Evolutionary conservation across 768 basidiomycete species (phyloP), one percentile per base, ranked within the genome.

Genomic region (Ramaria sp.): DNA sequence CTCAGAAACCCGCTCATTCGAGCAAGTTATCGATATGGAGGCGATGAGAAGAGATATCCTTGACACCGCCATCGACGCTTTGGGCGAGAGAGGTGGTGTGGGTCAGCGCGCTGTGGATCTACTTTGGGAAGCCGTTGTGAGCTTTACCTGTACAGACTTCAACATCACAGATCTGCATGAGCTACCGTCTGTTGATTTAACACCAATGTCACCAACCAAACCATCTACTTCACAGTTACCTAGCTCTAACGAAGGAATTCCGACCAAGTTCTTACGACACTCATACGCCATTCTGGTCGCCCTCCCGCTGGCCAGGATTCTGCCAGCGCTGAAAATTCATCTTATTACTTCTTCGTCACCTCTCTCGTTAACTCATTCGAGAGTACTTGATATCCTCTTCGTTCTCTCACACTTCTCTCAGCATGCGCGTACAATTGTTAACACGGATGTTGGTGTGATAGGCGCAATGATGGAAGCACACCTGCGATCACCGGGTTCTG

Each of bases 81-180:
- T 89, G 61, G 66, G 66, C 7, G 83, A 85, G 62, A 72, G 74
- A 18, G 87, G 85, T 3, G 78, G 77, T 56, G 73, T 88, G 9
- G 85, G 83, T 6, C 76, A 75, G 3, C 73, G 72, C 10, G 87
- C 85, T 0, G 73, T 88, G 7, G 84, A 88, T 56, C 73, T 87
- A 3, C 66, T 85, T 20, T 89, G 87, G 85, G 78, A 79, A 56
- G 83, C 81, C 51, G 63, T 86, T 24, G 85, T 84, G 1, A 75
- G 71, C n/a, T 87, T 83, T 28, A 55, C 32, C 5, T 28, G 24
- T 12, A 25, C 32, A 8, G 53, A 44, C 4, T 45, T 45, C 10
- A 32, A 43, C 42, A 20, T 42, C 20, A 39, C 12, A 18, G 47
- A 48, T 41, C 27, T 58, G 37, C 44, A 50, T 20, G 51, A 48